These are phyloP conservation scores for Lactifluus piperatus DNA, from an alignment of 768 basidiomycete species.

Conservation along the genomic window DNA sequence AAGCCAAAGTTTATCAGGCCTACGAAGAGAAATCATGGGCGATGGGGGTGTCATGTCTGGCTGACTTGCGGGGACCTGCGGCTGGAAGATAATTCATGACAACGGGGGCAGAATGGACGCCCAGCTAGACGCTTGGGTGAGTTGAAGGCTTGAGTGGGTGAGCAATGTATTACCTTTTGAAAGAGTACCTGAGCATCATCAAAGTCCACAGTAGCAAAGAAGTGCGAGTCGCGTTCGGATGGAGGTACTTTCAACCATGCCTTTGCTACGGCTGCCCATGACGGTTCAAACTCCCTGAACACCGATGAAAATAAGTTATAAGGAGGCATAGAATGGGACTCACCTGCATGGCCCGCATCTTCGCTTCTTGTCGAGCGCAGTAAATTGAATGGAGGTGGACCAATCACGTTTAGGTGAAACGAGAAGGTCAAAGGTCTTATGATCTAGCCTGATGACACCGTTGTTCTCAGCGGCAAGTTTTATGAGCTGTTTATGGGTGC, in stretches of 20 bases:
- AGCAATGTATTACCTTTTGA: constrained; percentile 50
- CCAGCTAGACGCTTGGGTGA: constrained; percentile 44
- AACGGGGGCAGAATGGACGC: constrained; percentile 76
- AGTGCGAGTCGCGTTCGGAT: constrained; percentile 66
- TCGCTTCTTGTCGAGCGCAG: constrained; percentile 72
- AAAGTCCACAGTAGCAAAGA: constrained; percentile 91
- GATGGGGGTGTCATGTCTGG: constrained; percentile 43
- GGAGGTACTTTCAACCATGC: constrained; percentile 65
- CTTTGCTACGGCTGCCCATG: constrained; percentile 71
- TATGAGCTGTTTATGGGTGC: constrained; percentile 47
- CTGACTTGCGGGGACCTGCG: constrained; percentile 58
- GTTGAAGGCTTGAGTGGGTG: background rate
- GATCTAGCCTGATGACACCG: constrained; percentile 77
- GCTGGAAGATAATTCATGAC: constrained; percentile 68
- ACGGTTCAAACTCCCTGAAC: constrained; percentile 74
- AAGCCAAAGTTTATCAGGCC: constrained; percentile 17
- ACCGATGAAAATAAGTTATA: background rate
- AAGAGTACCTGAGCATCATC: constrained; percentile 68
- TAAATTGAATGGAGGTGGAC: constrained; percentile 82
- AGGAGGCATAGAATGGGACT: constrained; percentile 24
- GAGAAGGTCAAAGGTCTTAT: constrained; percentile 67
- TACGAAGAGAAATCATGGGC: constrained; percentile 78
- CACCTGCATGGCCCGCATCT: constrained; percentile 92
- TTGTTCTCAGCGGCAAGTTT: constrained; percentile 61
- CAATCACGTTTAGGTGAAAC: constrained; percentile 71